Conservation (phyloP, 768 basidiomycete species). For the Auriscalpium orientale region DNA sequence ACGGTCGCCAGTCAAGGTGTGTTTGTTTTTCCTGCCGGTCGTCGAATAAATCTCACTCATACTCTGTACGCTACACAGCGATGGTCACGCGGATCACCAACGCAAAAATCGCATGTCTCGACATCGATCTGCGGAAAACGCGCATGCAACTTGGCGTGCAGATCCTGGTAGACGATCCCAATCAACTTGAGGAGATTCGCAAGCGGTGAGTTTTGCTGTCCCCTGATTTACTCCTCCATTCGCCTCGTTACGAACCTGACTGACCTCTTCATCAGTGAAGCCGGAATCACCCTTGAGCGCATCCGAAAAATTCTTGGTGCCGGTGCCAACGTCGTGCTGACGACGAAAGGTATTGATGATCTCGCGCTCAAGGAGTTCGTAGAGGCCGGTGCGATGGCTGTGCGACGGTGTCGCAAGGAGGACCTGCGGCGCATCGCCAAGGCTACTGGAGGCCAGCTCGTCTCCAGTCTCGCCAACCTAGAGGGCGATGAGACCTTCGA, state of each 20-base stretch:
- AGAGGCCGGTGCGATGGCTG: conserved; percentile 98
- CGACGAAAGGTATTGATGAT: conserved; percentile 98
- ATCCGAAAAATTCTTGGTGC: conserved; percentile 93
- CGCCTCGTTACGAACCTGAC: conserved; percentile 1
- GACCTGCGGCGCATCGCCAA: conserved; percentile 95
- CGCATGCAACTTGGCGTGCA: conserved; percentile 98
- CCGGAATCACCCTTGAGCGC: conserved; percentile 92
- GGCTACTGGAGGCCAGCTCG: conserved; percentile 90
- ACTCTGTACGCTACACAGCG: conserved; percentile 38
- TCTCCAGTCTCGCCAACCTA: conserved; percentile 89
- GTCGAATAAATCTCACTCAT: neutral
- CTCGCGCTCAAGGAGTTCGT: conserved; percentile 97
- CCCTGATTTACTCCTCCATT: neutral
- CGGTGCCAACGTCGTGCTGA: conserved; percentile 94
- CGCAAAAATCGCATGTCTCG: conserved; percentile 97
- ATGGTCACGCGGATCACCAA: conserved; percentile 94
- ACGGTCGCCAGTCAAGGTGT: conserved; percentile 97
- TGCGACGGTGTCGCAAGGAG: conserved; percentile 94
- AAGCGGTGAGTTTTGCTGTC: conserved; percentile 51
- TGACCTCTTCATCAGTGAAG: conserved; percentile 52
- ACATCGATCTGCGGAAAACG: conserved; percentile 94
- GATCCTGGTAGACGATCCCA: conserved; percentile 93
- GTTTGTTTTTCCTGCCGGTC: conserved; percentile 8
- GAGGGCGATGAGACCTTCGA: conserved; percentile 99
- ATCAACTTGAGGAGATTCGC: conserved; percentile 93